phyloP scores from a whole-genome alignment of 257 asterid genomes.

The Penstemon davidsonii region DNA sequence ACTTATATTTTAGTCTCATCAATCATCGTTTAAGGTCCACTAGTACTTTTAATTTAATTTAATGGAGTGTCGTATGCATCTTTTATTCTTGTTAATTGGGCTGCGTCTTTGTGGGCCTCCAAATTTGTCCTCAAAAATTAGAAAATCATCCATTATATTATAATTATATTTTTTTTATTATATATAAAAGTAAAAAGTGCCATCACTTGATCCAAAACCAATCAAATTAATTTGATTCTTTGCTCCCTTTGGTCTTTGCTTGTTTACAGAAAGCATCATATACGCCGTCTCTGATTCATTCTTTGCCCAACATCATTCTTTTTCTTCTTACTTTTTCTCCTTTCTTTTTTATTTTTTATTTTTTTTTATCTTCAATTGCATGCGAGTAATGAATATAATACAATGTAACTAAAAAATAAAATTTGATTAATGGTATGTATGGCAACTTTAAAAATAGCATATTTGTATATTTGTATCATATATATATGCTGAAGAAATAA shows the following conservation, averaged over 20 bases:
- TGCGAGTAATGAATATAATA: conserved; percentile 5
- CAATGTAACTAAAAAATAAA: neutral
- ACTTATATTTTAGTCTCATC: no score
- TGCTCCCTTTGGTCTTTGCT: conserved; percentile 28
- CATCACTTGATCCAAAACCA: conserved; percentile 30
- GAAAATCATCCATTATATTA: conserved; percentile 22
- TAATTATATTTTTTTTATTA: neutral
- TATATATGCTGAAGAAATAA: no score
- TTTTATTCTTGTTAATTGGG: conserved; percentile 23
- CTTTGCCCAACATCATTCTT: conserved; percentile 13
- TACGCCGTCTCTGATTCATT: conserved; percentile 40
- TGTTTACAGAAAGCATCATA: conserved; percentile 36
- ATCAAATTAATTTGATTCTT: conserved; percentile 28
- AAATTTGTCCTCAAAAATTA: neutral
- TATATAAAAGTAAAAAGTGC: conserved; percentile 25
- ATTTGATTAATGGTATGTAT: neutral
- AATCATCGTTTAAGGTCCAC: no score
- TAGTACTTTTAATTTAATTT: no score
- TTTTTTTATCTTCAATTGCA: neutral
- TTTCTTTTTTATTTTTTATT: conserved; percentile 5
- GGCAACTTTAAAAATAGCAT: neutral
- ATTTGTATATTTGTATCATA: neutral
- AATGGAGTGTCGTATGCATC: conserved; percentile 9
- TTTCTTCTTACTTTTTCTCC: no score
- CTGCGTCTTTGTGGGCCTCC: conserved; percentile 26